These are phyloP conservation scores for Aspergillus aculeatus DNA, from an alignment of 2,329 filamentous ascomycete species.

Conservation along the genomic window DNA sequence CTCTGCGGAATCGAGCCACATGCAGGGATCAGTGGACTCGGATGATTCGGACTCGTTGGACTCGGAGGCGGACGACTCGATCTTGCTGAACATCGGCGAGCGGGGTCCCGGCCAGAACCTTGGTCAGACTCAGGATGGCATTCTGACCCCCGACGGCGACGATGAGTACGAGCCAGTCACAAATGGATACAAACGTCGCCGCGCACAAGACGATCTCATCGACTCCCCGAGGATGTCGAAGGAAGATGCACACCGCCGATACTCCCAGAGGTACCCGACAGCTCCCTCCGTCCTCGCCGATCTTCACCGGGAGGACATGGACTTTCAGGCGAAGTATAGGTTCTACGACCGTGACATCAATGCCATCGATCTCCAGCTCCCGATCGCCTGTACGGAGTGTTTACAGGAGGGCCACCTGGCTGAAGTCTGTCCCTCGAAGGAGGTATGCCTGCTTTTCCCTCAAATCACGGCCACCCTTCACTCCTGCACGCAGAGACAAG, in stretches of 20 bases:
- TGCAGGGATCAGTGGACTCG: conserved; percentile 27
- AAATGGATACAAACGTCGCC: conserved; percentile 4
- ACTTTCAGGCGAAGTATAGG: conserved; percentile 40
- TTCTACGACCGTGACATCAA: conserved; percentile 41
- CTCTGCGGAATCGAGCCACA: conserved; percentile 12
- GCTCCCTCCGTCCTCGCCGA: conserved; percentile 38
- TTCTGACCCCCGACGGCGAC: conserved; percentile 1
- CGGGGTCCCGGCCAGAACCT: conserved; percentile 9
- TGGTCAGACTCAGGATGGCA: conserved; percentile 15
- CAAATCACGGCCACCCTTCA: not conserved
- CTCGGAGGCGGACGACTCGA: conserved; percentile 42
- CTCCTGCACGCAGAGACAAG: not conserved
- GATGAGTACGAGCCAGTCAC: conserved; percentile 28
- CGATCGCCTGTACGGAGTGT: conserved; percentile 45
- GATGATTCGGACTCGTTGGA: conserved; percentile 33
- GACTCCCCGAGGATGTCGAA: conserved; percentile 25
- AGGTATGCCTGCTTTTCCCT: conserved; percentile 31
- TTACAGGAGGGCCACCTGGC: conserved; percentile 44
- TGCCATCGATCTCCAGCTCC: conserved; percentile 41
- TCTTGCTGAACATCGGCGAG: conserved; percentile 43
- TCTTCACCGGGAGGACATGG: conserved; percentile 39
- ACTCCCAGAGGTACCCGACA: conserved; percentile 35
- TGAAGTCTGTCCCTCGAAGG: conserved; percentile 43
- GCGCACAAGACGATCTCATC: not conserved
- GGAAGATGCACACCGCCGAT: conserved; percentile 35